Percentiles rank a stretch among this genome's conserved stretches.
phyloP scores from a whole-genome alignment of 805 yeast species.

The Cyberlindnera mrakii region DNA sequence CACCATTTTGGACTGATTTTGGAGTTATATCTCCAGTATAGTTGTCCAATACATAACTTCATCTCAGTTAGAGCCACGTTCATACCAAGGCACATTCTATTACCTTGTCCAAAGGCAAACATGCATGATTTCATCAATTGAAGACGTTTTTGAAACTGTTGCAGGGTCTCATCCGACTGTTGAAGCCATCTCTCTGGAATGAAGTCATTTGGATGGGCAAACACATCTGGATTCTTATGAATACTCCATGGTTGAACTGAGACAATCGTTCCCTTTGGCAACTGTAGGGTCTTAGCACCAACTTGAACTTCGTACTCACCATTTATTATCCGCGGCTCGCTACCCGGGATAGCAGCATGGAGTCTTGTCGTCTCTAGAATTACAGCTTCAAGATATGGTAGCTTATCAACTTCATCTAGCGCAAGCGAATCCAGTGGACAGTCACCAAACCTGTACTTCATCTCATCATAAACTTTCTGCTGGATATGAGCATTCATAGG shows the following conservation, averaged over 20 bases:
- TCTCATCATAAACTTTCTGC: slow-evolving; percentile 40
- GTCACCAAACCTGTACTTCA: slow-evolving; percentile 30
- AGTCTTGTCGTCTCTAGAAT: slow-evolving; percentile 55
- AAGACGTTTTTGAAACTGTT: slow-evolving; percentile 30
- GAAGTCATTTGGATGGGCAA: slow-evolving; percentile 41
- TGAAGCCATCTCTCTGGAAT: slow-evolving; percentile 61
- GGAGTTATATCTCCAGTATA: slow-evolving; percentile 45
- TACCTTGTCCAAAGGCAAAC: slow-evolving; percentile 70
- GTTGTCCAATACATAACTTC: slow-evolving; percentile 47
- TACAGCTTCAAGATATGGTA: slow-evolving; percentile 57
- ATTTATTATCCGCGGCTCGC: slow-evolving; percentile 52
- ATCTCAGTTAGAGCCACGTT: slow-evolving; percentile 61
- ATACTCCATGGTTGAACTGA: slow-evolving; percentile 63
- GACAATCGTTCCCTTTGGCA: slow-evolving; percentile 51
- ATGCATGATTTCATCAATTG: slow-evolving; percentile 44
- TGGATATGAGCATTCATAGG: slow-evolving; percentile 43
- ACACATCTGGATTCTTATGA: slow-evolving; percentile 46
- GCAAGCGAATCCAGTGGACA: slow-evolving; percentile 18
- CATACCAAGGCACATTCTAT: slow-evolving; percentile 71
- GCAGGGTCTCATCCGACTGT: slow-evolving; percentile 28
- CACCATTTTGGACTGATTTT: slow-evolving; percentile 41
- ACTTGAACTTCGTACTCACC: slow-evolving; percentile 14
- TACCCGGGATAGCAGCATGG: slow-evolving; percentile 70
- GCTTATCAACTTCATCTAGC: slow-evolving; percentile 39
- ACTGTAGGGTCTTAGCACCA: slow-evolving; percentile 16